A percentile compares a stretch with the other conserved stretches of the same genome.
These are phyloP conservation scores for Sporothrix luriei DNA, from an alignment of 2,329 filamentous ascomycete species.

Conservation along the genomic window DNA sequence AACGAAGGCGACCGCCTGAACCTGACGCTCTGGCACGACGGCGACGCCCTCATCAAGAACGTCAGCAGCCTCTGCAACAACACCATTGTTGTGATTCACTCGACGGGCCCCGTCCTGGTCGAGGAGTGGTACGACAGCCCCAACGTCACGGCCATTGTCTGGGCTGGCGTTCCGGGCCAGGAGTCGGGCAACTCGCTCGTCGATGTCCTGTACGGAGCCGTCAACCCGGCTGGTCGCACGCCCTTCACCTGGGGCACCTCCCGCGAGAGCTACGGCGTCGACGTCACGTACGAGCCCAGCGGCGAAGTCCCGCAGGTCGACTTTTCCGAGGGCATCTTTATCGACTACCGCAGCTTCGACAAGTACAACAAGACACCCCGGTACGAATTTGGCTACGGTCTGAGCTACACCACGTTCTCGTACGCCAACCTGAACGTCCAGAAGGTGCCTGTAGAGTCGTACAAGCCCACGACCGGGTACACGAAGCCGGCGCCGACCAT, in stretches of 20 bases:
- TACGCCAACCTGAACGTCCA: slow-evolving; percentile 67
- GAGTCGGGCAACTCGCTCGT: slow-evolving; percentile 78
- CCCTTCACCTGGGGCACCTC: slow-evolving; percentile 78
- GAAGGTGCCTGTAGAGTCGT: slow-evolving; percentile 54
- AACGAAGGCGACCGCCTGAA: slow-evolving; percentile 92
- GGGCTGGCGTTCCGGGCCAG: slow-evolving; percentile 79
- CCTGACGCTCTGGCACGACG: slow-evolving; percentile 82
- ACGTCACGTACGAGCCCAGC: slow-evolving; percentile 67
- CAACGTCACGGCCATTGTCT: slow-evolving; percentile 82
- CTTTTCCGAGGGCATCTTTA: slow-evolving; percentile 77
- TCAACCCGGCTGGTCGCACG: slow-evolving; percentile 74
- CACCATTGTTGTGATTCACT: slow-evolving; percentile 90
- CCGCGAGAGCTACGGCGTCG: slow-evolving; percentile 67
- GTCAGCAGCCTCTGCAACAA: slow-evolving; percentile 79
- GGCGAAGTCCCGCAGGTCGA: slow-evolving; percentile 67
- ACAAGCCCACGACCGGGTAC: slow-evolving; percentile 61
- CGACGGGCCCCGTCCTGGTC: slow-evolving; percentile 75
- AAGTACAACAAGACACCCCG: slow-evolving; percentile 65
- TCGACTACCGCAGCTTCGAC: slow-evolving; percentile 80
- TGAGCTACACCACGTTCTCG: slow-evolving; percentile 78
- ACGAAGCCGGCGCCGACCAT: slow-evolving; percentile 63
- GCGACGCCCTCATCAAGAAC: slow-evolving; percentile 78
- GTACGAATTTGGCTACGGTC: slow-evolving; percentile 79
- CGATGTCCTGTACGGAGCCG: slow-evolving; percentile 80
- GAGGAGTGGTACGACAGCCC: slow-evolving; percentile 72